A percentile compares a stretch with the other conserved stretches of the same genome.
phyloP scores from a whole-genome alignment of 2,329 filamentous ascomycete species.

The Cladobotryum mycophilum region DNA sequence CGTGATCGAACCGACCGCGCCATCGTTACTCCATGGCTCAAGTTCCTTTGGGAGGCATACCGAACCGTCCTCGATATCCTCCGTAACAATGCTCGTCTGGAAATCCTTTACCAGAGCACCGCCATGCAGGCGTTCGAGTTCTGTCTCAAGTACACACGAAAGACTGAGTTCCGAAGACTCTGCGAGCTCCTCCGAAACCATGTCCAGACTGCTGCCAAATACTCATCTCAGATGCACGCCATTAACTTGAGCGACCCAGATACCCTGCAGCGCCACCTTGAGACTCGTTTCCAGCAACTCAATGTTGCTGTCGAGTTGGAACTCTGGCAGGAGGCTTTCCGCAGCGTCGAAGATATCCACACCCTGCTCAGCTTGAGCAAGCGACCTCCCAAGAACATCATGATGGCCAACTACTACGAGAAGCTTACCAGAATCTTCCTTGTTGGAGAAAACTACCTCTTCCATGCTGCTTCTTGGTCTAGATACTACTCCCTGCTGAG shows the following conservation, averaged over 20 bases:
- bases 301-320: conserved; percentile 98
- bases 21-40: conserved; percentile 97
- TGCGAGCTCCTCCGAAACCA: conserved; percentile 98
- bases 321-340: conserved; percentile 98
- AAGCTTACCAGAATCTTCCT: conserved; percentile 98
- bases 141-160: conserved; percentile 94
- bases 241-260: conserved; percentile 98
- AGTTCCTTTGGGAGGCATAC: conserved; percentile 99
- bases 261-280: conserved; percentile 91
- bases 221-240: conserved; percentile 97
- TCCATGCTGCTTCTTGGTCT: conserved; percentile 97
- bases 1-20: conserved; percentile 95
- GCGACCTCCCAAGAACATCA: conserved; percentile 94
- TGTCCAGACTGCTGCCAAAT: conserved; percentile 98
- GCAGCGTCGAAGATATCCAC: conserved; percentile 98
- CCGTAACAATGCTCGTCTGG: conserved; percentile 95
- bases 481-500: conserved; percentile 95
- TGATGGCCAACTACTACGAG: conserved; percentile 99
- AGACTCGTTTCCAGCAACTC: conserved; percentile 96
- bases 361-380: conserved; percentile 96
- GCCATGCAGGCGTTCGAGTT: conserved; percentile 98
- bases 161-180: conserved; percentile 97
- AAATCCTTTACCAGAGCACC: conserved; percentile 97
- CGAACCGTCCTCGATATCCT: conserved; percentile 96
- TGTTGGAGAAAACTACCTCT: conserved; percentile 98